Conservation (phyloP, 83 land plant species). For the Diphasiastrum complanatum region DNA sequence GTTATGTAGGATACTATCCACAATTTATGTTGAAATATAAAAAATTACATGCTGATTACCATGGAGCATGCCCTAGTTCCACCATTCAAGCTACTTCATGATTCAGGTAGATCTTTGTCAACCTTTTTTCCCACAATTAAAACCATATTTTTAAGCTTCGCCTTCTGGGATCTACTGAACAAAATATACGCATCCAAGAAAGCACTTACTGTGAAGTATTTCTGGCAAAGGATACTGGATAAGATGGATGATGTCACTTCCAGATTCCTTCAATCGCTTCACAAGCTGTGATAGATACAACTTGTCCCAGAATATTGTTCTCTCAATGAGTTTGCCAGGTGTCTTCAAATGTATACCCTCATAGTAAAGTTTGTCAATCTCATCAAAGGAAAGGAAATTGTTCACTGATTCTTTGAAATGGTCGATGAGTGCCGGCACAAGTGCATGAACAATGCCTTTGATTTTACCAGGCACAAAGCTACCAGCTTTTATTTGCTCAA, state of each 20-base stretch:
- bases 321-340: neutral
- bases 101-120: too few species aligned
- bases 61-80: too few species aligned
- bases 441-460: constrained; percentile 65
- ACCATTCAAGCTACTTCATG: too few species aligned
- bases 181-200: neutral
- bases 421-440: constrained; percentile 58
- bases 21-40: too few species aligned
- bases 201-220: neutral
- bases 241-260: too few species aligned
- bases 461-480: constrained; percentile 62
- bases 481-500: constrained; percentile 72
- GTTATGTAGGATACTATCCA: too few species aligned
- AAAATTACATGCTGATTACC: too few species aligned
- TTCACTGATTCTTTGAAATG: constrained; percentile 50
- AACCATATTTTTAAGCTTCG: too few species aligned
- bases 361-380: constrained; percentile 72
- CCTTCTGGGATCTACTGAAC: too few species aligned
- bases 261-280: too few species aligned
- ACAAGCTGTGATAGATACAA: neutral
- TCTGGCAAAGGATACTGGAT: neutral
- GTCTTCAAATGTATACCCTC: constrained; percentile 44
- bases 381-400: constrained; percentile 61
- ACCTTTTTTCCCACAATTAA: too few species aligned
- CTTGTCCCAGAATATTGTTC: neutral